Evolutionary conservation across 768 basidiomycete genomes (phyloP).

Genomic region (Udeniomyces megalosporus): DNA sequence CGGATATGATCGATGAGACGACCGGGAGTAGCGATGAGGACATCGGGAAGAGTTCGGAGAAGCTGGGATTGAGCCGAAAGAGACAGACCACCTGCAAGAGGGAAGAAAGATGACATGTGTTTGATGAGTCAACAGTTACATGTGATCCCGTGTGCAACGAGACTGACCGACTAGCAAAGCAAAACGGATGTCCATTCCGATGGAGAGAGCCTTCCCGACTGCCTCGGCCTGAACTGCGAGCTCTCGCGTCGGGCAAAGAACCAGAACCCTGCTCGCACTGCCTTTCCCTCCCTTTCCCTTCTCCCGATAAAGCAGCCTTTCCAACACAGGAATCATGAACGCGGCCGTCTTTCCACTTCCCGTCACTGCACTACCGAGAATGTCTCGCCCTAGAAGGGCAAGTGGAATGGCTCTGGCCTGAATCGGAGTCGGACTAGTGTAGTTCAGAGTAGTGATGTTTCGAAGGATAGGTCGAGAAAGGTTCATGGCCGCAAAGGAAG

Average conservation of each 20-base stretch:
- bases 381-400: constrained; percentile 82
- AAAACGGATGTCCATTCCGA: constrained; percentile 58
- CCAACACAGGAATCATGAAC: constrained; percentile 83
- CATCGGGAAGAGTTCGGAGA: constrained; percentile 73
- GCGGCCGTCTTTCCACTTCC: constrained; percentile 98
- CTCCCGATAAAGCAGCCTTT: constrained; percentile 81
- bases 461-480: constrained; percentile 87
- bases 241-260: constrained; percentile 89
- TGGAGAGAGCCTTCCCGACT: constrained; percentile 66
- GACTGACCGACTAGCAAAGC: constrained; percentile 72
- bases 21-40: constrained; percentile 92
- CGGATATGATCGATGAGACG: constrained; percentile 94
- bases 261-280: constrained; percentile 49
- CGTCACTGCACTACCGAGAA: constrained; percentile 89
- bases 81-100: constrained; percentile 64
- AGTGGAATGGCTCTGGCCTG: constrained; percentile 87
- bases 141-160: neutral
- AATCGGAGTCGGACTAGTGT: constrained; percentile 80
- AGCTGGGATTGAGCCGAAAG: constrained; percentile 77
- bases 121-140: neutral
- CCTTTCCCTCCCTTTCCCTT: constrained; percentile 73
- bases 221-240: constrained; percentile 90
- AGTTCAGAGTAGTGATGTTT: constrained; percentile 62
- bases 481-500: constrained; percentile 81
- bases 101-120: neutral